Conservation (phyloP, 495 filamentous ascomycete genomes). For the Lophiotrema nucula region DNA sequence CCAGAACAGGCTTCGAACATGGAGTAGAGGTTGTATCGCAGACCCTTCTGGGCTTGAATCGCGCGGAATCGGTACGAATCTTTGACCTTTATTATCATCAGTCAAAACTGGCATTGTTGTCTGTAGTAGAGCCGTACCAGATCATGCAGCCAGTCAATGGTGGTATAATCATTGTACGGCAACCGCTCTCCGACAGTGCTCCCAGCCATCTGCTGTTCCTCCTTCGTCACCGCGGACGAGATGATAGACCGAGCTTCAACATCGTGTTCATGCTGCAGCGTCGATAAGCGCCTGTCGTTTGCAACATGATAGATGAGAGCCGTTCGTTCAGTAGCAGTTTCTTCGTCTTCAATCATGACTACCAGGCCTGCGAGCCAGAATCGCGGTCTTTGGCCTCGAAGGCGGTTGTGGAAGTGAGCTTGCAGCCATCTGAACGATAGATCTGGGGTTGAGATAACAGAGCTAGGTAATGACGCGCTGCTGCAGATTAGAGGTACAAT, state of each 20-base stretch:
- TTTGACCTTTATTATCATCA: slow-evolving; percentile 47
- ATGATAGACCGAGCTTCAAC: slow-evolving; percentile 41
- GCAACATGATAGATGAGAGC: slow-evolving; percentile 35
- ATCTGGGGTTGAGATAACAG: slow-evolving; percentile 6
- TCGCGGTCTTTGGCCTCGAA: background rate
- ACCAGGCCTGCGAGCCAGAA: background rate
- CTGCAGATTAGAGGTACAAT: background rate
- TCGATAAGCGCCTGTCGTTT: slow-evolving; percentile 37
- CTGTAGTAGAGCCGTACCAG: slow-evolving; percentile 39
- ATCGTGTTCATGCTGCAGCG: slow-evolving; percentile 36
- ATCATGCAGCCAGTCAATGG: slow-evolving; percentile 61
- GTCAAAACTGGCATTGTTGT: background rate
- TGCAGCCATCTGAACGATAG: slow-evolving; percentile 3
- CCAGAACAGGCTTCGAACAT: slow-evolving; percentile 50
- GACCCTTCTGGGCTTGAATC: slow-evolving; percentile 43
- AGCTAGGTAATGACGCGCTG: slow-evolving; percentile 3
- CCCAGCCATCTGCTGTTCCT: slow-evolving; percentile 46
- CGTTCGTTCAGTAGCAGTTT: slow-evolving; percentile 38
- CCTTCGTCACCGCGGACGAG: slow-evolving; percentile 42
- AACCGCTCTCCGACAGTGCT: slow-evolving; percentile 54
- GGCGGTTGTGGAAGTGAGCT: background rate
- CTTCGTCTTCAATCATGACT: slow-evolving; percentile 16
- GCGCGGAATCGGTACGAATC: slow-evolving; percentile 53
- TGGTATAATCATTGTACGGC: slow-evolving; percentile 59
- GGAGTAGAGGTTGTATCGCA: slow-evolving; percentile 39